Base-by-base conservation (phyloP, 192 early-diverging fungal species). In the Coemansia sp. region DNA sequence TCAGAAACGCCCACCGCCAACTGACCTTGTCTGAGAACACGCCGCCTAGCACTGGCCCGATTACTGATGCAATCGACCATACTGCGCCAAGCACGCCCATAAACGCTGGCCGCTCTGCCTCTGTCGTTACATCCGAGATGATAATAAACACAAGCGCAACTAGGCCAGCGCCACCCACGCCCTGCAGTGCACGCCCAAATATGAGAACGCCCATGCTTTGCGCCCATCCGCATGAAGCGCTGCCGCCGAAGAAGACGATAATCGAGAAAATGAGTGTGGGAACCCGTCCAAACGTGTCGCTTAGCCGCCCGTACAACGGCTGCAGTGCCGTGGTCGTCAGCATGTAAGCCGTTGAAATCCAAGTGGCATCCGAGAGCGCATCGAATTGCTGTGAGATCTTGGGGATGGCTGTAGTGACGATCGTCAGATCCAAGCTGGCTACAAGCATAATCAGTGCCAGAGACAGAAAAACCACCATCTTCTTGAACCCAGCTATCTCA, bases 221-320 rank as follows among this genome's bases (percentile, higher is more conserved):
- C 1, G 89, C 78, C 66, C 78, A 79, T 36, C 84, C 86, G 60
- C 84, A 76, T 2, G 71, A 36, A 66, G 87, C 86, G 53, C 82
- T 86, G 34, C 85, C 85, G 8, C 84, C 52, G 18, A 86, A 76
- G 63, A 88, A 87, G 4, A 89, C 48, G 2, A 83, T 43, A 33
- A 85, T 67, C 5, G 88, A 83, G 62, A 82, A 78, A 4, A 90
- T 63, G 33, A 89, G 70, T 5, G 86, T 80, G 0, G 69, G 64
- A 44, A 87, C 85, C 36, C 89, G 87, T 16, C 91, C 95, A 85
- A 95, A 95, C 30, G 93, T 91, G 64, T 96, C 93, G 46, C 92
- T 87, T 10, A 92, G 72, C 53, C 86, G 88, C 18, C 91, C 91
- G 78, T 91, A 93, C 9, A 93, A 62, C 4, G 92, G 91, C 66